These are phyloP conservation scores for Wallacemonas sp. DNA, from an alignment of 208 protist genomes.

Conservation along the genomic window DNA sequence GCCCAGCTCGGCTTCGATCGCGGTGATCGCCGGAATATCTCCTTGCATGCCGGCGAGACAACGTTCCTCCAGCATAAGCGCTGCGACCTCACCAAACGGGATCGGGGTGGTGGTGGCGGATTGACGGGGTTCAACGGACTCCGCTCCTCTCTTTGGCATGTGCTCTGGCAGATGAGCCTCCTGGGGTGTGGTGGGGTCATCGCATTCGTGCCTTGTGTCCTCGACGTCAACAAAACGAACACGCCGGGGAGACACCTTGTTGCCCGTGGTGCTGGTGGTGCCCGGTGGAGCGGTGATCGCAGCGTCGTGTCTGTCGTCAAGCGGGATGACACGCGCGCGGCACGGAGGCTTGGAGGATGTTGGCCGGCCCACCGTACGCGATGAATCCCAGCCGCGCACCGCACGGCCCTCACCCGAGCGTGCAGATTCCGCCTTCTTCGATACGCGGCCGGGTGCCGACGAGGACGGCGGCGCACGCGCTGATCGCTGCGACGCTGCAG, in stretches of 20 bases:
- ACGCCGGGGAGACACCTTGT: neutral
- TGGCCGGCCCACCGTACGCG: no score
- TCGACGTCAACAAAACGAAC: constrained; percentile 4
- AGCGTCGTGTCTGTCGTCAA: neutral
- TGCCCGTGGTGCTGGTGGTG: neutral
- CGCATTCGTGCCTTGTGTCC: no score
- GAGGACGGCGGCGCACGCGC: neutral
- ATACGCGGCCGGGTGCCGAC: neutral
- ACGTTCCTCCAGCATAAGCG: neutral
- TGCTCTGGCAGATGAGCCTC: no score
- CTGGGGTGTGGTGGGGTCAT: no score
- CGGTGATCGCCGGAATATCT: neutral
- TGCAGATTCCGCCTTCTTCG: no score
- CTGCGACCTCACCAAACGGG: neutral
- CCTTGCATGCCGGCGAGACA: neutral
- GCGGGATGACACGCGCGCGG: neutral
- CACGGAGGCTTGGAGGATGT: neutral
- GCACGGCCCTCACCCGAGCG: no score
- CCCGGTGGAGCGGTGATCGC: neutral
- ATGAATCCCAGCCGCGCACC: no score
- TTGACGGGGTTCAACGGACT: no score
- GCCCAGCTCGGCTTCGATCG: neutral
- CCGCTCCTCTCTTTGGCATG: no score
- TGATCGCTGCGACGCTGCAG: neutral
- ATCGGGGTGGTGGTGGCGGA: no score